Evolutionary conservation across 768 basidiomycete genomes (phyloP), one percentile per base, ranked within the genome.

Genomic region (Mycena rebaudengoi): DNA sequence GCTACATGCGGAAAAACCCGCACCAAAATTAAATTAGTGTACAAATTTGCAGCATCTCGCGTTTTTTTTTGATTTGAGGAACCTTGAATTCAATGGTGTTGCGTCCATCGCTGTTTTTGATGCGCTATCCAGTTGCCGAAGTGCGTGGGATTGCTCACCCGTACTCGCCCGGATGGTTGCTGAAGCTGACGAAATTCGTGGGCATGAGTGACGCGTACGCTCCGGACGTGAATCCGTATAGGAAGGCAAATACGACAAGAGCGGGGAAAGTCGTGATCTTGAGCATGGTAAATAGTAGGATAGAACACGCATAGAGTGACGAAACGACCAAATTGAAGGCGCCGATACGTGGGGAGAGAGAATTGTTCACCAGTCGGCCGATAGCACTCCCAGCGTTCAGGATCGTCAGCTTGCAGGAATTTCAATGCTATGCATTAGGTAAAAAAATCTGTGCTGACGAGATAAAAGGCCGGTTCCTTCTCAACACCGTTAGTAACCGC

Each of bases 181-280:
- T 25, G n/a, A 61, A 54, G 18, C 60, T 20, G n/a, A 53, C 51
- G 10, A 61, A 53, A 25, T 45, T 61, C 5, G 60, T 35, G 33
- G 50, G 60, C 60, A 61, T 61, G 20, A 61, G 12, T 12, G 44
- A 25, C 5, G 60, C 60, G 25, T 61, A 74, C 29, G 73, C 73
- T 5, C 79, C 80, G 7, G 78, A 73, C 18, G 78, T 80, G 55
- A 81, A 78, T 1, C 83, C 83, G 59, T 78, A 83, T 5, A 83
- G 60, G 7, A 82, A 61, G 7, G 77, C 74, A 41, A 84, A 74
- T 10, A 75, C 63, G 26, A 78, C 70, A n/a, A 78, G 70, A 28
- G 77, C 73, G 0, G 70, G 73, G 11, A 74, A 64, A 26, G 60
- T 68, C 25, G 69, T 75, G 41, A 80, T 62, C 7, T 71, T 78